Percentiles rank a stretch among this genome's conserved stretches.
These are phyloP conservation scores for Medakamo hakoo DNA, from an alignment of 139 green algal species.

Conservation along the genomic window DNA sequence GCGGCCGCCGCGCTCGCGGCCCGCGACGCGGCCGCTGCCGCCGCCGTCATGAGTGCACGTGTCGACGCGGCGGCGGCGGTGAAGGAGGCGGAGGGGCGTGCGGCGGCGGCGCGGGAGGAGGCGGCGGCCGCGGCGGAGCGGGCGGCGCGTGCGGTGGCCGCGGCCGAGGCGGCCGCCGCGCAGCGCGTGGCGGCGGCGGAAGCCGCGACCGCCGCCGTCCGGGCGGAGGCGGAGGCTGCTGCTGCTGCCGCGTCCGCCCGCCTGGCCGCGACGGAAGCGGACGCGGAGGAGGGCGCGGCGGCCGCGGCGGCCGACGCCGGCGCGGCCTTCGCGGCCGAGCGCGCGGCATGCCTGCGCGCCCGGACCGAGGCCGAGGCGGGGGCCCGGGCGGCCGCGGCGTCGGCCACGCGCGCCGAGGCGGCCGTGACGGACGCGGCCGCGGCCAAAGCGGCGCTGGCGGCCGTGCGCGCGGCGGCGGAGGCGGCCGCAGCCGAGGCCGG, in stretches of 20 bases:
- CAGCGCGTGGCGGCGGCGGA: background rate
- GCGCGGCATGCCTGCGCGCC: background rate
- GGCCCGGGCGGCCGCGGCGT: too few species aligned
- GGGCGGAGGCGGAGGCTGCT: background rate
- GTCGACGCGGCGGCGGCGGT: too few species aligned
- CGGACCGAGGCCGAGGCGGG: background rate
- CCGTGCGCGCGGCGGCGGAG: background rate
- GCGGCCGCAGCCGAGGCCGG: too few species aligned
- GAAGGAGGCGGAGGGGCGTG: too few species aligned
- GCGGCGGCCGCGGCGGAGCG: too few species aligned
- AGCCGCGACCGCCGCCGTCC: too few species aligned
- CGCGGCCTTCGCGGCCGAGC: background rate
- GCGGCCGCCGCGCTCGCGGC: too few species aligned
- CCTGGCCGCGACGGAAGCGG: background rate
- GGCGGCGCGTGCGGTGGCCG: too few species aligned
- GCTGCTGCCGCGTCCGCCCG: background rate
- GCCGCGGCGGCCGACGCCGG: background rate
- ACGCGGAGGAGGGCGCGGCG: background rate
- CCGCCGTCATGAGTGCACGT: too few species aligned
- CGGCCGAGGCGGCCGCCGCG: background rate
- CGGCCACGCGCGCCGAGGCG: background rate
- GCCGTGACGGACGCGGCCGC: background rate
- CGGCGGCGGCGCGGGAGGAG: too few species aligned
- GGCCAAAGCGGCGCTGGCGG: background rate
- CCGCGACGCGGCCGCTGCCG: too few species aligned